Base-by-base conservation (phyloP, 2,329 filamentous ascomycete genomes). In the Talaromyces amestolkiae region DNA sequence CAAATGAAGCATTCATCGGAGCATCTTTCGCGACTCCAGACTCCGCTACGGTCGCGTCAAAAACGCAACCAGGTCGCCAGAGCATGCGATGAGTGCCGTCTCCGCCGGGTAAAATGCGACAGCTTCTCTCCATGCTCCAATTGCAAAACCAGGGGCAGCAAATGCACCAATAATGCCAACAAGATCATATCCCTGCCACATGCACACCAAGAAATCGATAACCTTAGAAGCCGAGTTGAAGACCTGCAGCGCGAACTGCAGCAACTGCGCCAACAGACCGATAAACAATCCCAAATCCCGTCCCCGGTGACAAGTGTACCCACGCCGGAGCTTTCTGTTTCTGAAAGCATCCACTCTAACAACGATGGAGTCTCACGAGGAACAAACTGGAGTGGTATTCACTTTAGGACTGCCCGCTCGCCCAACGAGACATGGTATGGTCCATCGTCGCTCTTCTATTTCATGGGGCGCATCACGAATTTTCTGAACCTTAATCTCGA, bases 401-500 rank as follows among this genome's bases (percentile, higher is more conserved):
- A 77, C 43, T 75, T 77, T 5, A 72, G 75, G 27, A 78, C 76
- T 1, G 74, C 77, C 0, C 72, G 75, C 9, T 76, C 76, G 1
- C 75, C 73, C 15, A 74, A 79, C 65, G 72, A 72, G 22, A 76
- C 77, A 9, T 82, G 77, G 69, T 83, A 81, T 69, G 82, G 81
- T 1, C 76, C 80, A 0, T 77, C 80, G 3, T 84, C 82, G 7
- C 69, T 76, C 10, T 79, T 78, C 67, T 83, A 80, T 72, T 84
- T 83, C 69, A 78, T 82, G 64, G 73, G 74, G 15, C 77, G 80
- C 39, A 77, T 84, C 64, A 78, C 72, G 15, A 67, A 69, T 3
- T 82, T 76, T 66, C 68, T 83, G 19, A 72, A 70, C 41, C 70
- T 70, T 11, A 68, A 71, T 0, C 66, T 80, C 10, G 74, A 79